phyloP scores from a whole-genome alignment of 768 basidiomycete genomes.

The Floccularia luteovirens region DNA sequence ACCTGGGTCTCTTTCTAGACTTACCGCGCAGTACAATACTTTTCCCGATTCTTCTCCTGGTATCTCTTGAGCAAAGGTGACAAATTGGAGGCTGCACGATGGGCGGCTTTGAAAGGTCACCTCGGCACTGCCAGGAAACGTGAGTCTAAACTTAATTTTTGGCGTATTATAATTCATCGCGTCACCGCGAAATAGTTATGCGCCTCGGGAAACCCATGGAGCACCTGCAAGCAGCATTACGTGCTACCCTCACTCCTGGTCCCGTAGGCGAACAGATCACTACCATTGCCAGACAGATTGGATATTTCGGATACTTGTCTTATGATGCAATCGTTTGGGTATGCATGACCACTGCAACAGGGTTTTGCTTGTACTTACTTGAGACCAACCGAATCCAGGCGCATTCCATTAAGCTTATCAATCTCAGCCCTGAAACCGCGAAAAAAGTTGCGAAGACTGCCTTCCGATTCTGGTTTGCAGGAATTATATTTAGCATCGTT shows the following conservation, averaged over 20 bases:
- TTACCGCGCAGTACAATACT: conserved; percentile 89
- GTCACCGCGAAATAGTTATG: conserved; percentile 58
- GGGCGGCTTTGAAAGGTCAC: conserved; percentile 80
- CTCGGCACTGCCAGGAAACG: conserved; percentile 83
- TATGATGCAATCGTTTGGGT: conserved; percentile 88
- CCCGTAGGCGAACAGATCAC: conserved; percentile 67
- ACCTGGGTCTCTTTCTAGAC: conserved; percentile 34
- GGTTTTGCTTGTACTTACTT: too few species aligned
- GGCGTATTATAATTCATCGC: too few species aligned
- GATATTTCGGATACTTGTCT: conserved; percentile 82
- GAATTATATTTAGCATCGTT: conserved; percentile 73
- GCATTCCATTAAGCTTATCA: conserved; percentile 59
- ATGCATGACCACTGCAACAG: conserved; percentile 13
- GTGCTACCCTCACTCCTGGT: conserved; percentile 47
- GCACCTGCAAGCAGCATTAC: conserved; percentile 85
- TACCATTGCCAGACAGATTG: conserved; percentile 75
- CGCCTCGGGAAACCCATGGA: conserved; percentile 92
- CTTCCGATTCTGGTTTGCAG: conserved; percentile 84
- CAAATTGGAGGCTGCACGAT: conserved; percentile 64
- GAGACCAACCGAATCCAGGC: conserved; percentile 33
- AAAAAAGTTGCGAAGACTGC: conserved; percentile 55
- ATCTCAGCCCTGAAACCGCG: conserved; percentile 50
- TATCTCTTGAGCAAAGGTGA: conserved; percentile 62
- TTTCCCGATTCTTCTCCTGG: conserved; percentile 86
- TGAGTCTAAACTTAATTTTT: conserved; percentile 26